These are phyloP conservation scores for Tricholoma flavovirens DNA, from an alignment of 768 basidiomycete genomes.

Conservation along the genomic window DNA sequence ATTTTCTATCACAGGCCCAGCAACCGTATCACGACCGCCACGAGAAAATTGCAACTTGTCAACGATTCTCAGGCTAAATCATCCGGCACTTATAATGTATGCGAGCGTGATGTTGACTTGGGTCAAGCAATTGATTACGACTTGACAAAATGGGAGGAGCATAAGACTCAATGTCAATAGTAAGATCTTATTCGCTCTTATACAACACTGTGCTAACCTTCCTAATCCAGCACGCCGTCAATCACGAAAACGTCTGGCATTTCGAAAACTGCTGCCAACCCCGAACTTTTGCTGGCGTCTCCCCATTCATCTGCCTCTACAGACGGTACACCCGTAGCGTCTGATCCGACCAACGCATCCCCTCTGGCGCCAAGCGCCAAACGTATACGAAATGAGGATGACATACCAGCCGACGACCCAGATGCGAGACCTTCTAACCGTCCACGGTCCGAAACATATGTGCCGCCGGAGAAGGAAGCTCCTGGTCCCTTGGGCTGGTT, in stretches of 20 bases:
- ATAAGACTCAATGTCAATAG: slow-evolving; percentile 45
- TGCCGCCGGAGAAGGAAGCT: slow-evolving; percentile 36
- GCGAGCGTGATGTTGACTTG: slow-evolving; percentile 39
- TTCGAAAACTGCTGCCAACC: slow-evolving; percentile 6
- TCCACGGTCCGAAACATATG: slow-evolving; percentile 43
- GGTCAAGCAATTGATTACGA: slow-evolving; percentile 53
- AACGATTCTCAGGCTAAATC: slow-evolving; percentile 58
- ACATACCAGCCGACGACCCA: slow-evolving; percentile 17
- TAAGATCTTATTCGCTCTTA: slow-evolving; percentile 4
- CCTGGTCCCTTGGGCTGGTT: slow-evolving; percentile 55
- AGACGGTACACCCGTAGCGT: slow-evolving; percentile 30
- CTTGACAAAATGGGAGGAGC: slow-evolving; percentile 54
- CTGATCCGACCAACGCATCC: slow-evolving; percentile 17
- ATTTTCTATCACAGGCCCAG: slow-evolving; percentile 39
- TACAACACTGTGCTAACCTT: background rate
- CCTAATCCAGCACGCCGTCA: background rate
- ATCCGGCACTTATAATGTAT: slow-evolving; percentile 43
- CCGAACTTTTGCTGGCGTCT: slow-evolving; percentile 11
- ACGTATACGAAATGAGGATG: slow-evolving; percentile 34
- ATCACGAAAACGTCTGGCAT: slow-evolving; percentile 4
- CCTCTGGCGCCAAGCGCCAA: slow-evolving; percentile 33
- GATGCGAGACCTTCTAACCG: slow-evolving; percentile 46
- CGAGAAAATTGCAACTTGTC: slow-evolving; percentile 54
- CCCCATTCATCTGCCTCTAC: slow-evolving; percentile 28
- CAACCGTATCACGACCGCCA: slow-evolving; percentile 54